Base-by-base conservation (phyloP, 2,329 filamentous ascomycete species). In the Aspergillus intermedius region DNA sequence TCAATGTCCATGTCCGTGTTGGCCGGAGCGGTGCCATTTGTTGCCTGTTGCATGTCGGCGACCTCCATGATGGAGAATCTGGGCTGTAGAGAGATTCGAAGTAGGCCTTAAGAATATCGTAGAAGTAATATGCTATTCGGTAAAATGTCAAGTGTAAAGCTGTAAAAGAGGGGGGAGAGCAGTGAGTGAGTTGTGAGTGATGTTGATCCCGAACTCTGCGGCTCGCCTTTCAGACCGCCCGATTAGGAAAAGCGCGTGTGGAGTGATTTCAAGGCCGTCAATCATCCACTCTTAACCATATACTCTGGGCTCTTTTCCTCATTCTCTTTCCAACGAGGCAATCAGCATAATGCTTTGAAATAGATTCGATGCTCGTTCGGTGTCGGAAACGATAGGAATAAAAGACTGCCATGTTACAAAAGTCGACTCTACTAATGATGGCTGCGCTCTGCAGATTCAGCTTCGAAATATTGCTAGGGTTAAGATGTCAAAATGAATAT, bases 1-100 rank as follows among this genome's bases (percentile, higher is more conserved):
- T 88, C 85, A 48, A 88, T 83, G 67, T 89, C 85, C 83, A 88
- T 76, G 45, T 70, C 65, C 53, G 63, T 66, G 37, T 55, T 45
- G n/a, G 56, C 45, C 48, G 28, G 23, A 17, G 17, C 19, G 9
- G 37, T 19, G 19, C 37, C 37, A 19, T 40, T 40, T 21, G 37
- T 19, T 40, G 17, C 17, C 21, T 23, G 39, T 50, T 48, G 47
- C 23, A 45, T 15, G 42, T 42, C 30, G 17, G 49, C 35, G 41
- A 47, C 49, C 49, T 53, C 49, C 51, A 48, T 45, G 17, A 17
- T 35, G 28, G 28, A 34, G 23, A 19, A 44, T 28, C 17, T 9
- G 13, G 7, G 30, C 10, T 12, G 35, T n/a, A 28, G 17, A 22
- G 19, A 41, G 34, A 19, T n/a, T 28, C 3, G 34, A 40, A 32